These are phyloP conservation scores for Albatrellus ellisii DNA, from an alignment of 768 basidiomycete species.

Conservation along the genomic window DNA sequence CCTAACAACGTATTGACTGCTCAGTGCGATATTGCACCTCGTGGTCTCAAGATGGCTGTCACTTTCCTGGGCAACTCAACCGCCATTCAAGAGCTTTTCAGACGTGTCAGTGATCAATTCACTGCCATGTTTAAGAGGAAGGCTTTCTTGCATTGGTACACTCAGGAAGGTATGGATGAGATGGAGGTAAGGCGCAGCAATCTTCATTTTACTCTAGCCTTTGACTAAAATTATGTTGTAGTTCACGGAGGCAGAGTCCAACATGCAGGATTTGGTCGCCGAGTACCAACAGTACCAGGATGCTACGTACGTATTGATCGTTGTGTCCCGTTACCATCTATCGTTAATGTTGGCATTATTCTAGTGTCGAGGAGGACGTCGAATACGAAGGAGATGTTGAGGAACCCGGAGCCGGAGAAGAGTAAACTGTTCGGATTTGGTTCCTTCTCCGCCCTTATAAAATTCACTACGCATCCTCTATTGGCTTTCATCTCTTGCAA, in stretches of 20 bases:
- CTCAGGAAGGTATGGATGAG: slow-evolving; percentile 99
- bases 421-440: slow-evolving; percentile 22
- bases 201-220: neutral
- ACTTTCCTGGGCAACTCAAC: slow-evolving; percentile 98
- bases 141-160: slow-evolving; percentile 99
- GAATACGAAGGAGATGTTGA: slow-evolving; percentile 82
- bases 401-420: slow-evolving; percentile 40
- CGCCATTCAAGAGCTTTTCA: slow-evolving; percentile 96
- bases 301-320: slow-evolving; percentile 56
- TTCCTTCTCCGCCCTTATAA: slow-evolving; percentile 10
- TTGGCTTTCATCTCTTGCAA: slow-evolving; percentile 8
- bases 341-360: slow-evolving; percentile 10
- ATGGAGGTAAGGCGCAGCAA: slow-evolving; percentile 50
- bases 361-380: slow-evolving; percentile 73
- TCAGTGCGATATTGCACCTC: slow-evolving; percentile 95
- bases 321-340: neutral
- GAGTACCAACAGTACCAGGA: slow-evolving; percentile 98
- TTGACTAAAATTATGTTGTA: slow-evolving; percentile 15
- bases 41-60: slow-evolving; percentile 92
- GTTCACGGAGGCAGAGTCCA: slow-evolving; percentile 98
- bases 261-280: slow-evolving; percentile 97
- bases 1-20: slow-evolving; percentile 98
- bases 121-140: slow-evolving; percentile 99
- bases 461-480: slow-evolving; percentile 14
- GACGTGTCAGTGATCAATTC: slow-evolving; percentile 97